phyloP scores from a whole-genome alignment of 176 grass and related monocot species.

The Cenchrus fungigraminus region DNA sequence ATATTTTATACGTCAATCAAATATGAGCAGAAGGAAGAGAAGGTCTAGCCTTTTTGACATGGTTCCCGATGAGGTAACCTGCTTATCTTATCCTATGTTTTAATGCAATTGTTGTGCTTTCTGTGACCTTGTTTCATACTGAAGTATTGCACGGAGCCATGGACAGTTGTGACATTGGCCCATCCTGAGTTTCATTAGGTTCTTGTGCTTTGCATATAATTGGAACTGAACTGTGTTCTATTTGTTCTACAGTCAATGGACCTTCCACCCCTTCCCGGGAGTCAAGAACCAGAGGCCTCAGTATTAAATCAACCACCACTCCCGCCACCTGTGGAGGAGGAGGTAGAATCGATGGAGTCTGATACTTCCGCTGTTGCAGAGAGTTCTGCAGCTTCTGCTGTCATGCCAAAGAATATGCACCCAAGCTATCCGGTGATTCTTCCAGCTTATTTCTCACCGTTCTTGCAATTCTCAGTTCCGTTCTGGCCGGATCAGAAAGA shows the following conservation, averaged over 20 bases:
- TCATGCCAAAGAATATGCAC: slow-evolving; percentile 55
- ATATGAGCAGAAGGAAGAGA: slow-evolving; percentile 93
- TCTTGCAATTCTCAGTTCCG: slow-evolving; percentile 79
- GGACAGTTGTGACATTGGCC: neutral
- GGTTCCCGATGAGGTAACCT: slow-evolving; percentile 83
- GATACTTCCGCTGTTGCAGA: slow-evolving; percentile 61
- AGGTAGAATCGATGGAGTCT: slow-evolving; percentile 80
- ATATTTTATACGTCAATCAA: slow-evolving; percentile 96
- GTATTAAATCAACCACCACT: slow-evolving; percentile 59
- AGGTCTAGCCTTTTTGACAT: slow-evolving; percentile 98
- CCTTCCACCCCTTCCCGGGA: slow-evolving; percentile 66
- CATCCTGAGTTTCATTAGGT: slow-evolving; percentile 24
- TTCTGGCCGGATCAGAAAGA: slow-evolving; percentile 65
- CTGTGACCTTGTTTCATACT: neutral
- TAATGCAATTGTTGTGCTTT: slow-evolving; percentile 10
- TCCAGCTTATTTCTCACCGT: slow-evolving; percentile 85
- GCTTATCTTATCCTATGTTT: slow-evolving; percentile 26
- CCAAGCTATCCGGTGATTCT: slow-evolving; percentile 73
- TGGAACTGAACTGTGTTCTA: slow-evolving; percentile 35
- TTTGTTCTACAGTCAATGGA: slow-evolving; percentile 65
- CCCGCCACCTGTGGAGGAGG: slow-evolving; percentile 60
- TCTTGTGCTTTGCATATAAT: slow-evolving; percentile 19
- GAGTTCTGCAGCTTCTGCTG: slow-evolving; percentile 49
- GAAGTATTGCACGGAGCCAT: neutral
- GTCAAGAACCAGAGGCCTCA: slow-evolving; percentile 71